Percentiles rank a stretch among this genome's conserved stretches.
Evolutionary conservation across 805 yeast genomes (phyloP).

Genomic region (Metschnikowia anglica): DNA sequence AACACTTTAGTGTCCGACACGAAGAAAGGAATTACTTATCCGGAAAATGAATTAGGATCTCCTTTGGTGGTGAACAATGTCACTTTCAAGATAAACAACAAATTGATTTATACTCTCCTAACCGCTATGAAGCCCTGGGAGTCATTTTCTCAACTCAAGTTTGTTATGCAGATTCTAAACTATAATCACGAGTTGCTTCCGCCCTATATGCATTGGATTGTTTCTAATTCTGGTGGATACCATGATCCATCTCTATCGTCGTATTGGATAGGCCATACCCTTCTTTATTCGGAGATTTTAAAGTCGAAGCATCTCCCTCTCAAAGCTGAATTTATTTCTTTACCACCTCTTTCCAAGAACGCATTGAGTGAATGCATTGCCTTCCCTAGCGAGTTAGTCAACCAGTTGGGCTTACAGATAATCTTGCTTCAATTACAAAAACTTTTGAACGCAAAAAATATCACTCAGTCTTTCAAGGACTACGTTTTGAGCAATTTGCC

Average conservation of each 20-base stretch:
- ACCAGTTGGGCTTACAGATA: constrained; percentile 64
- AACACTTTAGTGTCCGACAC: constrained; percentile 49
- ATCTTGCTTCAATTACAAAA: constrained; percentile 55
- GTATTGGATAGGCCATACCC: constrained; percentile 77
- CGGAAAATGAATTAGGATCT: constrained; percentile 51
- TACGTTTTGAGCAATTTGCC: constrained; percentile 44
- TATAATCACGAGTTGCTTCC: constrained; percentile 69
- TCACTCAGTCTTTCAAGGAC: constrained; percentile 29
- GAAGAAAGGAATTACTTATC: constrained; percentile 46
- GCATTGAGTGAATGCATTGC: constrained; percentile 58
- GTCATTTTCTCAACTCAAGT: constrained; percentile 58
- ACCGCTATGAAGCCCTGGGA: constrained; percentile 80
- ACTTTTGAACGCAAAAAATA: constrained; percentile 23
- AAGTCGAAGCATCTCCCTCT: constrained; percentile 51
- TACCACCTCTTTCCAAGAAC: constrained; percentile 59
- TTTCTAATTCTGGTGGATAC: constrained; percentile 57
- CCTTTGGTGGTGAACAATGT: constrained; percentile 48
- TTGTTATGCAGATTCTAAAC: constrained; percentile 50
- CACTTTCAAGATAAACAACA: constrained; percentile 63
- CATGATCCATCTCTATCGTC: constrained; percentile 79
- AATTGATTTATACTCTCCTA: constrained; percentile 59
- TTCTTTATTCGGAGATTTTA: constrained; percentile 60
- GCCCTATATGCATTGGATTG: constrained; percentile 60
- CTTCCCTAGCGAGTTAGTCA: constrained; percentile 48
- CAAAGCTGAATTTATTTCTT: constrained; percentile 55